Evolutionary conservation across 108 stramenopile genomes (phyloP), one percentile per base, ranked within the genome.

Genomic region (Pseudonitzschia multiseries): DNA sequence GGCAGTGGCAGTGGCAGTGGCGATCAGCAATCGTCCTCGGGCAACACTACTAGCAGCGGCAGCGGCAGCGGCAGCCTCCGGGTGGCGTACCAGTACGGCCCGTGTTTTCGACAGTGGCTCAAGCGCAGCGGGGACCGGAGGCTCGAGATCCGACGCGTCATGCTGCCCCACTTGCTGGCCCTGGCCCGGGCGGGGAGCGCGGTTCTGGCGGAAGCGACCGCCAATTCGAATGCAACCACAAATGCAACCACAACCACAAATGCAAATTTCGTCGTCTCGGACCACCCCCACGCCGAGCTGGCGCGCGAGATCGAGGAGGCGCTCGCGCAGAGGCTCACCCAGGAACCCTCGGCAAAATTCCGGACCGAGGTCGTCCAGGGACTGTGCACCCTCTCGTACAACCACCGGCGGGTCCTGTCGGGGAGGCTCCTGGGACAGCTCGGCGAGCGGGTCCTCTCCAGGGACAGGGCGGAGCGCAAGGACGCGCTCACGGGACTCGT

Each of bases 401-500:
- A 68, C 29, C 70, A 82, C 53, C 83, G 76, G 8, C 65, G 50
- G 46, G 33, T 62, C 76, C 36, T 88, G 15, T 46, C 88, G 12
- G 4, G 73, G 17, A 78, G 82, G 28, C 65, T 88, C 21, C 70
- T 91, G 75, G 54, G 78, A 24, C 88, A 88, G 10, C 82, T 93
- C 8, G 94, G 87, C 0, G 69, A 68, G 62, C 79, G 89, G 28
- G 87, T 95, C 20, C 52, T 68, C 27, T 83, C 85, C 33, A 95
- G 92, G 71, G 77, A 86, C 74, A 87, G 86, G 63, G 67, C 62
- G 24, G 91, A 92, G 64, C 85, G 90, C 57, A 81, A 82, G 63
- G 81, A 93, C 77, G 87, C 91, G 18, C 69, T 91, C 60, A 92
- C 91, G 6, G 94, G 91, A 27, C 73, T 92, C 42, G 88, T 85